Base-by-base conservation (phyloP, 495 filamentous ascomycete genomes). In the Hyaloscypha finlandica region DNA sequence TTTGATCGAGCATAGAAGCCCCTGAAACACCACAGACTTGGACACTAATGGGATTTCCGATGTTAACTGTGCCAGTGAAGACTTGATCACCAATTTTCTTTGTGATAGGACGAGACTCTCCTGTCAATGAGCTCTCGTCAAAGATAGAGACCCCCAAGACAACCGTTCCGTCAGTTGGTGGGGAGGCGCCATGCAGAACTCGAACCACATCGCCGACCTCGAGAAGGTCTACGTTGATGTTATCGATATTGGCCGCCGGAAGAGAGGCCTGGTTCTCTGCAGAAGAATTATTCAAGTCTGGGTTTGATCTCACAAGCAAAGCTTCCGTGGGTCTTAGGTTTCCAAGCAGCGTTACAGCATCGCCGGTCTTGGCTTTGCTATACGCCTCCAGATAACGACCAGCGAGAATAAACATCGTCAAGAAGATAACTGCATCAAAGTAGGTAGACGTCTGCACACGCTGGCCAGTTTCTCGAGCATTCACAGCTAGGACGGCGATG, bases 361-460 rank as follows among this genome's bases (percentile, higher is more conserved):
- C 90, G 2, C 94, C 94, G 0, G 94, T 91, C 74, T 90, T 93
- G 2, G 92, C 88, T 79, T 97, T 97, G 82, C 91, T 97, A 79
- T 94, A 95, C n/a, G 92, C 89, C 77, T 98, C 94, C 57, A 97
- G 83, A 59, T 88, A 87, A 20, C 93, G 86, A 2, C 86, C 86
- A 63, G 90, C 83, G 5, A 98, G 86, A 57, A 98, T 86, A 73
- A 98, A 98, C 63, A 97, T 83, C 0, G 95, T 97, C 48, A 98
- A 78, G 66, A 98, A 97, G 2, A 97, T 91, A 4, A 97, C 95
- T 3, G 93, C 91, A 75, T 98, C 95, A 71, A 97, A 98, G 73
- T 97, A 98, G 9, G 88, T 90, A 9, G 88, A 83, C 16, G 79
- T 81, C 59, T 89, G 81, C 16, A 35, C 32, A 11, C 81, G 73